Evolutionary conservation across 2,329 filamentous ascomycete species (phyloP).

Genomic region (Neocucurbitaria cava): DNA sequence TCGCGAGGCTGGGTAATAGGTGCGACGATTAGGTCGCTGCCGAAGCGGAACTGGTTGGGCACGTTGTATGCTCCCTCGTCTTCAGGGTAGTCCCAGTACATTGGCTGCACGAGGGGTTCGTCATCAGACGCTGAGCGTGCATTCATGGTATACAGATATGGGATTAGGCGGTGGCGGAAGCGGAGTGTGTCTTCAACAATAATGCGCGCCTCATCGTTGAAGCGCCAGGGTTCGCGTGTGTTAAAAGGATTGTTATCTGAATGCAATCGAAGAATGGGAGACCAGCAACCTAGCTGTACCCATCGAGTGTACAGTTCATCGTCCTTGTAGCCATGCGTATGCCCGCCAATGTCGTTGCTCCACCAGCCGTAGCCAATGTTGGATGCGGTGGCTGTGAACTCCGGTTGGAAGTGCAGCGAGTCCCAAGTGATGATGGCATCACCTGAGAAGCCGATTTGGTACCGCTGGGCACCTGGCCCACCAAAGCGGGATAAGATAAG

Average conservation of each 20-base stretch:
- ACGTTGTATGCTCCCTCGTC: constrained; percentile 62
- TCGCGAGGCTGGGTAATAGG: constrained; percentile 64
- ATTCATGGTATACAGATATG: constrained; percentile 68
- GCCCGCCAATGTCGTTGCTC: constrained; percentile 73
- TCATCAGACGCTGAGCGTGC: constrained; percentile 53
- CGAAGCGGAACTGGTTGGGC: constrained; percentile 67
- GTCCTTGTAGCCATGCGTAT: constrained; percentile 62
- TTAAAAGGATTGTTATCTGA: constrained; percentile 65
- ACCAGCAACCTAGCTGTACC: constrained; percentile 68
- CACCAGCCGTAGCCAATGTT: constrained; percentile 75
- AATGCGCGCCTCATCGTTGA: constrained; percentile 54
- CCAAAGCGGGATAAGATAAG: constrained; percentile 68
- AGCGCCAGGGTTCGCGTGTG: constrained; percentile 69
- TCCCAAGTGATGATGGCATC: constrained; percentile 67
- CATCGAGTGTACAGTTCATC: constrained; percentile 67
- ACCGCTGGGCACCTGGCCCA: constrained; percentile 68
- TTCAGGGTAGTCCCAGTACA: constrained; percentile 68
- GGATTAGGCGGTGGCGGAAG: constrained; percentile 65
- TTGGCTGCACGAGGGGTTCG: constrained; percentile 64
- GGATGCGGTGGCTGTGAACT: constrained; percentile 70
- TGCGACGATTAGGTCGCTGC: constrained; percentile 62
- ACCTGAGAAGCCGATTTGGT: constrained; percentile 70
- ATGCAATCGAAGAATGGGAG: constrained; percentile 67
- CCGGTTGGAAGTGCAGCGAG: constrained; percentile 68
- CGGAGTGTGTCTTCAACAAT: constrained; percentile 60